Evolutionary conservation across 2,329 filamentous ascomycete genomes (phyloP).

Genomic region (Fusarium pseudocircinatum): DNA sequence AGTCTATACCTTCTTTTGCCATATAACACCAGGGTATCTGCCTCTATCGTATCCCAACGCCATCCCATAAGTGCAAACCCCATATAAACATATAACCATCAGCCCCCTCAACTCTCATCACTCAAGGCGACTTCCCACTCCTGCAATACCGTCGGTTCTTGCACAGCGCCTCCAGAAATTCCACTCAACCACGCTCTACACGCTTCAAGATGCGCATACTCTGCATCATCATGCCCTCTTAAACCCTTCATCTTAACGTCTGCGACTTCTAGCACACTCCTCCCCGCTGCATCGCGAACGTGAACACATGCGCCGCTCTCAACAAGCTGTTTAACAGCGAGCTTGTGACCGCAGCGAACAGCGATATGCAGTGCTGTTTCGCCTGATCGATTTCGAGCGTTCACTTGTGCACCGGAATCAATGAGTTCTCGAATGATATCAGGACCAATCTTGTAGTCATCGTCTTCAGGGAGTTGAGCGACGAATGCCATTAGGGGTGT

Average conservation of each 20-base stretch:
- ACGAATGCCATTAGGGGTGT: conserved; percentile 67
- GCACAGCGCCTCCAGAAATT: conserved; percentile 45
- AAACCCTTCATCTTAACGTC: conserved; percentile 52
- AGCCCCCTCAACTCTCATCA: background rate
- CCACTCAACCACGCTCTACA: conserved; percentile 59
- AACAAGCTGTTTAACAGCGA: conserved; percentile 59
- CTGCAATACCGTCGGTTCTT: conserved; percentile 52
- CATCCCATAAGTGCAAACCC: background rate
- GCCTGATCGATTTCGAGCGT: conserved; percentile 62
- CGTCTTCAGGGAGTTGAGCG: conserved; percentile 59
- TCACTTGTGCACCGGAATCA: conserved; percentile 54
- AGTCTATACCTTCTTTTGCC: conserved; percentile 9
- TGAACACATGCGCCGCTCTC: conserved; percentile 59
- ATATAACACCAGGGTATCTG: conserved; percentile 9
- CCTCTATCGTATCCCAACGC: conserved; percentile 17
- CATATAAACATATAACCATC: background rate
- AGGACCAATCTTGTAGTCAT: conserved; percentile 59
- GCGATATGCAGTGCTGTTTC: conserved; percentile 67
- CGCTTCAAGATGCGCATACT: conserved; percentile 56
- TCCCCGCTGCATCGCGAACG: conserved; percentile 55
- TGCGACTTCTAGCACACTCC: conserved; percentile 57
- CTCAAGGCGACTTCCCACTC: conserved; percentile 50
- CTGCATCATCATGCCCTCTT: conserved; percentile 43
- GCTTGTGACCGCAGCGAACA: conserved; percentile 62
- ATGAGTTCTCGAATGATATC: conserved; percentile 57